A percentile compares a stretch with the other conserved stretches of the same genome.
phyloP scores from a whole-genome alignment of 2,329 filamentous ascomycete species.

The Pseudocercospora crystallina region DNA sequence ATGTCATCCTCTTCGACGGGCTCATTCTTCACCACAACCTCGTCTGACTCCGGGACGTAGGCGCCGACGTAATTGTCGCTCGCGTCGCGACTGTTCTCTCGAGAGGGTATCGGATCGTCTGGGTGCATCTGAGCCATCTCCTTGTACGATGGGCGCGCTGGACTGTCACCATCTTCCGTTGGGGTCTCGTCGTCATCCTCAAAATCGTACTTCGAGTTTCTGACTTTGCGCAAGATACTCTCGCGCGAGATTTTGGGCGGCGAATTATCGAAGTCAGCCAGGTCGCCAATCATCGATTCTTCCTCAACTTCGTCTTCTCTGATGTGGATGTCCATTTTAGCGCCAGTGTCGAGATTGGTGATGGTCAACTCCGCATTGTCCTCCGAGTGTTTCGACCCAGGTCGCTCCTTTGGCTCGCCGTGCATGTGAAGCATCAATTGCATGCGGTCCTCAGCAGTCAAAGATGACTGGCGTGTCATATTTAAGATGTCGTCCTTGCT shows the following conservation, averaged over 20 bases:
- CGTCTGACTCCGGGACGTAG: conserved; percentile 51
- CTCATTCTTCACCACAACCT: conserved; percentile 70
- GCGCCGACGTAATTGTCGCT: conserved; percentile 26
- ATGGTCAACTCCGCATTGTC: conserved; percentile 46
- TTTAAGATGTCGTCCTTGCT: conserved; percentile 77
- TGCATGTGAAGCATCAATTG: conserved; percentile 69
- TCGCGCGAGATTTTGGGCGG: conserved; percentile 85
- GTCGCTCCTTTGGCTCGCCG: conserved; percentile 15
- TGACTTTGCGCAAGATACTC: conserved; percentile 86
- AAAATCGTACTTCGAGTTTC: conserved; percentile 59
- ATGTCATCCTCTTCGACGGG: conserved; percentile 56
- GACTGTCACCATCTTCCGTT: conserved; percentile 21
- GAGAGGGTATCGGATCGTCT: conserved; percentile 84
- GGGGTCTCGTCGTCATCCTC: conserved; percentile 51
- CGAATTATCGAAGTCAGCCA: conserved; percentile 37
- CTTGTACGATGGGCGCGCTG: conserved; percentile 37
- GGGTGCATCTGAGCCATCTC: conserved; percentile 68
- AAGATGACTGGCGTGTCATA: conserved; percentile 67
- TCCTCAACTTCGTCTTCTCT: conserved; percentile 32
- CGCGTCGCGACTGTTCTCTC: conserved; percentile 59
- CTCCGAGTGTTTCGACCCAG: conserved; percentile 24
- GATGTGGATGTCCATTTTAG: conserved; percentile 23
- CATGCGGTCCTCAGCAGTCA: conserved; percentile 83
- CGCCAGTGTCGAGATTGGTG: conserved; percentile 31
- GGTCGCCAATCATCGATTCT: conserved; percentile 34